A percentile compares a stretch with the other conserved stretches of the same genome.
These are phyloP conservation scores for Globisporangium middletonii DNA, from an alignment of 352 stramenopile genomes.

Conservation along the genomic window DNA sequence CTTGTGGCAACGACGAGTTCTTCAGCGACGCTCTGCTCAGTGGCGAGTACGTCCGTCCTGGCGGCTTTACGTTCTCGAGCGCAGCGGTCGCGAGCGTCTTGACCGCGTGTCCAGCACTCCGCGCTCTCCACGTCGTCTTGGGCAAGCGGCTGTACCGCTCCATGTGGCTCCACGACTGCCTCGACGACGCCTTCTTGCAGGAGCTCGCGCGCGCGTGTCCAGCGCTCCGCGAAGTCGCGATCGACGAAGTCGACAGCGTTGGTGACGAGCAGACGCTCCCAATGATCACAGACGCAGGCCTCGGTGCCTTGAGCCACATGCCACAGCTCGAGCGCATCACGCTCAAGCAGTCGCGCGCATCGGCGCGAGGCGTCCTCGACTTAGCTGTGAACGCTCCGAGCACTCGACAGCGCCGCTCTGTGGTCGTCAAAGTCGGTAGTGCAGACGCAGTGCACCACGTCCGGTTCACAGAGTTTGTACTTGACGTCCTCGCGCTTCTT, in stretches of 20 bases:
- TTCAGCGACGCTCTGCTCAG: constrained; percentile 4
- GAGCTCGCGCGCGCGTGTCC: neutral
- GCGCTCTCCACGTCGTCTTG: constrained; percentile 13
- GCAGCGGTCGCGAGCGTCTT: constrained; percentile 2
- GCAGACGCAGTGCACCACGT: neutral
- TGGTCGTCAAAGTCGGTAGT: constrained; percentile 4
- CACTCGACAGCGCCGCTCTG: neutral
- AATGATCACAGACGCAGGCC: constrained; percentile 2
- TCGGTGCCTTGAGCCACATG: constrained; percentile 2
- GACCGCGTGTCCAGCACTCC: constrained; percentile 6
- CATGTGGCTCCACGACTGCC: constrained; percentile 1
- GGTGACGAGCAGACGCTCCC: neutral
- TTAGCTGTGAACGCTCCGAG: neutral
- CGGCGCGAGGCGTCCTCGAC: neutral
- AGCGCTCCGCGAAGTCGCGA: neutral
- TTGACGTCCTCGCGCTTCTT: constrained; percentile 4
- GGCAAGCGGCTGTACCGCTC: neutral
- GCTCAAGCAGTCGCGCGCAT: constrained; percentile 6
- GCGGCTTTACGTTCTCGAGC: constrained; percentile 4
- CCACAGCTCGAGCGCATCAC: constrained; percentile 1
- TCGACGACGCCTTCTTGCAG: constrained; percentile 2
- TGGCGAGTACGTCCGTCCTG: neutral
- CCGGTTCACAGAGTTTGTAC: constrained; percentile 2
- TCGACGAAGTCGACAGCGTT: constrained; percentile 7
- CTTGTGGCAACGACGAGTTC: constrained; percentile 7